phyloP scores from a whole-genome alignment of 1,284 basidiomycete genomes.

The Baeospora myosura region DNA sequence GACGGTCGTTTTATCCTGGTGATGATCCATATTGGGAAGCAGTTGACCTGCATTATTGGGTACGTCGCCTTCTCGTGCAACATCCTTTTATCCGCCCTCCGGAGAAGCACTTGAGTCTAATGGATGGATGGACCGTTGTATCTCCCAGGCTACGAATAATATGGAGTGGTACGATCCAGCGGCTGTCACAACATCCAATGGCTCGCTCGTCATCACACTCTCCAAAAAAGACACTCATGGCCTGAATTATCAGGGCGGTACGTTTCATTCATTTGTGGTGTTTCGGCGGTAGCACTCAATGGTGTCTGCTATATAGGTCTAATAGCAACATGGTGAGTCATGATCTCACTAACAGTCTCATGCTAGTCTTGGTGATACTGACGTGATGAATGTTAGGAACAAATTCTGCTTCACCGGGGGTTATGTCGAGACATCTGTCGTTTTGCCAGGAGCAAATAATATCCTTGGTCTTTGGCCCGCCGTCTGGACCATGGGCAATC shows the following conservation, averaged over 20 bases:
- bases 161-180: constrained; percentile 48
- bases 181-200: constrained; percentile 44
- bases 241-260: constrained; percentile 39
- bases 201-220: constrained; percentile 48
- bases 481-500: constrained; percentile 33
- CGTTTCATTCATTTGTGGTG: constrained; percentile 3
- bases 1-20: constrained; percentile 44
- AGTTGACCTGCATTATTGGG: constrained; percentile 45
- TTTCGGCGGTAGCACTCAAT: too few species aligned
- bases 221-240: constrained; percentile 38
- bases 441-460: constrained; percentile 32
- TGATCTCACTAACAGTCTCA: not conserved
- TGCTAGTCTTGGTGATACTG: not conserved
- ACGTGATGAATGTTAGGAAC: too few species aligned
- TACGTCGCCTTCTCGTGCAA: not conserved
- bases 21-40: constrained; percentile 21
- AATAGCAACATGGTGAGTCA: constrained; percentile 16
- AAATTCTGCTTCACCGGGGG: constrained; percentile 17
- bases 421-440: constrained; percentile 12
- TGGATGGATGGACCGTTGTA: not conserved
- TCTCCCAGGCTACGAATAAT: constrained; percentile 27
- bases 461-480: constrained; percentile 37
- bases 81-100: not conserved
- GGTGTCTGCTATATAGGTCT: constrained; percentile 14
- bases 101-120: too few species aligned